Evolutionary conservation across 1,139 yeast genomes (phyloP).

Genomic region (Geotrichum macrosporum): DNA sequence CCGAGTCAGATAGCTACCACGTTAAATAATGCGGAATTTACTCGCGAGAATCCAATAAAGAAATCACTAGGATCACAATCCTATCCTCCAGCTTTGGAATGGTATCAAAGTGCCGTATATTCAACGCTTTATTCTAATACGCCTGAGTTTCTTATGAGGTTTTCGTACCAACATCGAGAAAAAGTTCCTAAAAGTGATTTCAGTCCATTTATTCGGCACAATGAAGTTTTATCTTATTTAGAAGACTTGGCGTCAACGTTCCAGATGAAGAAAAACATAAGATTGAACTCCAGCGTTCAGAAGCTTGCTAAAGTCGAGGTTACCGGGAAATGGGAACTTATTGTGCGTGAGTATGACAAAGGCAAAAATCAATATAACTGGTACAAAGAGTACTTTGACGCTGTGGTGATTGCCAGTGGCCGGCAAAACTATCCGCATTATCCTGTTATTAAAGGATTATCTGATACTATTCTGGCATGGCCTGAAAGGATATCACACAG

Average conservation of each 20-base stretch:
- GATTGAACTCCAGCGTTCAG: constrained; percentile 12
- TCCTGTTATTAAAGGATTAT: constrained; percentile 13
- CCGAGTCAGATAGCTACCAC: not conserved
- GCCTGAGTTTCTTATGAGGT: constrained; percentile 5
- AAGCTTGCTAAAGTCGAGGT: not conserved
- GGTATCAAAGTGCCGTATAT: constrained; percentile 6
- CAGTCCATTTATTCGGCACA: constrained; percentile 3
- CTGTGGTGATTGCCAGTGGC: constrained; percentile 15
- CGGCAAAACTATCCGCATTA: constrained; percentile 15
- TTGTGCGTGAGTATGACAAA: constrained; percentile 6
- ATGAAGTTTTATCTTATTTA: constrained; percentile 3
- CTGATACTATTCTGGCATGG: not conserved
- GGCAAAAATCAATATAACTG: not conserved
- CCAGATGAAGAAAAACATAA: constrained; percentile 2
- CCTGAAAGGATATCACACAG: constrained; percentile 5
- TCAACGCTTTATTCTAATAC: constrained; percentile 2
- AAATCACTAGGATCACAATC: not conserved
- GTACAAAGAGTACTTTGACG: constrained; percentile 17
- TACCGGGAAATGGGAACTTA: constrained; percentile 12
- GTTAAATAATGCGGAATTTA: not conserved
- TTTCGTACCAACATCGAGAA: constrained; percentile 3
- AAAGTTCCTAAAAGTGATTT: not conserved
- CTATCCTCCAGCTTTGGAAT: constrained; percentile 2
- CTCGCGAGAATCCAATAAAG: not conserved
- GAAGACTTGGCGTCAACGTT: not conserved